These are phyloP conservation scores for Gossypium davidsonii DNA, from an alignment of 441 rosid species.

Conservation along the genomic window DNA sequence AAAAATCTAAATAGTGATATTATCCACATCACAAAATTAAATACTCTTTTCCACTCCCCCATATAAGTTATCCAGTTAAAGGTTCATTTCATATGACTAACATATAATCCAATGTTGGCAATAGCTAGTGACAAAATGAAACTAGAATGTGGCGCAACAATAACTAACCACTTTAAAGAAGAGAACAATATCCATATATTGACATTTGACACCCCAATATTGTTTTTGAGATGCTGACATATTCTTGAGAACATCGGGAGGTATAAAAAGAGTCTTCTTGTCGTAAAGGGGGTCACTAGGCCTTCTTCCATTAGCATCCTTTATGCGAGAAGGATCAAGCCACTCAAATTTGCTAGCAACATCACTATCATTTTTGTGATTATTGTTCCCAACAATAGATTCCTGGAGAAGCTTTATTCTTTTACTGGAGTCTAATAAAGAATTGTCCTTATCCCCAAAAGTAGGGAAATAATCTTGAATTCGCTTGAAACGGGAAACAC, in stretches of 20 bases:
- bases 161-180: constrained; percentile 97
- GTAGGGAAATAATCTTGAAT: constrained; percentile 41
- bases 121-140: not conserved
- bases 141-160: not conserved
- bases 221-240: constrained; percentile 95
- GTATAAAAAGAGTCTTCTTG: constrained; percentile 67
- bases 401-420: constrained; percentile 48
- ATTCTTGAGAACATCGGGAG: constrained; percentile 62
- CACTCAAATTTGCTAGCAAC: constrained; percentile 75
- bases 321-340: constrained; percentile 71
- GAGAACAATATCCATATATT: constrained; percentile 84
- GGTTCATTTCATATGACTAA: not conserved
- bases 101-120: not conserved
- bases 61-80: not conserved
- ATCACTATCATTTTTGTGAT: constrained; percentile 27
- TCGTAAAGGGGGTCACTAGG: constrained; percentile 77
- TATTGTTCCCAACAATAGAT: constrained; percentile 33
- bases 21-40: not conserved
- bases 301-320: constrained; percentile 73
- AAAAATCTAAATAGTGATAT: not conserved
- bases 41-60: not conserved
- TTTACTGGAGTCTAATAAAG: constrained; percentile 41
- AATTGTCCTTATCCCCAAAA: constrained; percentile 28
- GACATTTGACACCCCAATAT: constrained; percentile 78
- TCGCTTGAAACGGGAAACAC: constrained; percentile 62